Evolutionary conservation across 2,329 filamentous ascomycete species (phyloP).

Genomic region (Diaporthe citri): DNA sequence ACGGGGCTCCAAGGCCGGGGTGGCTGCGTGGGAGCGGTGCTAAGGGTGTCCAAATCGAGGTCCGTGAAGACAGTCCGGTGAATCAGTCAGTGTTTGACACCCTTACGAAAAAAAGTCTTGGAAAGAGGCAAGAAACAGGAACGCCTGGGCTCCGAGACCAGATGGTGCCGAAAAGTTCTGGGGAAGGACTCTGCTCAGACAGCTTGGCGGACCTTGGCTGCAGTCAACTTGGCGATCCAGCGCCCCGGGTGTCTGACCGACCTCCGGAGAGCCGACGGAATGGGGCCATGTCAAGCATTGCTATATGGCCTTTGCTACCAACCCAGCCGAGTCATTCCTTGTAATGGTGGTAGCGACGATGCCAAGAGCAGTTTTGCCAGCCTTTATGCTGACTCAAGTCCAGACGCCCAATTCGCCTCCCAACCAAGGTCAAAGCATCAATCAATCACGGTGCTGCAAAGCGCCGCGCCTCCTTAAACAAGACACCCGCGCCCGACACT

Average conservation of each 20-base stretch:
- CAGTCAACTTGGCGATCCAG: conserved; percentile 31
- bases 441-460: neutral
- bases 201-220: conserved; percentile 34
- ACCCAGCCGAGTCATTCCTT: conserved; percentile 17
- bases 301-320: neutral
- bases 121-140: conserved; percentile 29
- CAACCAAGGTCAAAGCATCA: conserved; percentile 1
- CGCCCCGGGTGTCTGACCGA: conserved; percentile 21
- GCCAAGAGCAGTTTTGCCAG: conserved; percentile 20
- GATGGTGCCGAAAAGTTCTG: conserved; percentile 31
- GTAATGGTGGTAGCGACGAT: conserved; percentile 1
- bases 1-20: neutral
- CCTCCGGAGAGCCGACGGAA: neutral
- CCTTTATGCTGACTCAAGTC: conserved; percentile 12
- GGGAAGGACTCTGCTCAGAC: conserved; percentile 33
- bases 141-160: conserved; percentile 30
- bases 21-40: neutral
- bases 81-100: conserved; percentile 33
- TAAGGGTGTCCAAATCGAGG: conserved; percentile 7
- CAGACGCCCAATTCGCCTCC: neutral
- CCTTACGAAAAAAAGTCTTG: conserved; percentile 26
- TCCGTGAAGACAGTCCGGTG: conserved; percentile 13
- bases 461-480: neutral
- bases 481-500: neutral
- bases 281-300: neutral